Evolutionary conservation across 257 asterid species (phyloP).

Genomic region (Solanum pennellii): DNA sequence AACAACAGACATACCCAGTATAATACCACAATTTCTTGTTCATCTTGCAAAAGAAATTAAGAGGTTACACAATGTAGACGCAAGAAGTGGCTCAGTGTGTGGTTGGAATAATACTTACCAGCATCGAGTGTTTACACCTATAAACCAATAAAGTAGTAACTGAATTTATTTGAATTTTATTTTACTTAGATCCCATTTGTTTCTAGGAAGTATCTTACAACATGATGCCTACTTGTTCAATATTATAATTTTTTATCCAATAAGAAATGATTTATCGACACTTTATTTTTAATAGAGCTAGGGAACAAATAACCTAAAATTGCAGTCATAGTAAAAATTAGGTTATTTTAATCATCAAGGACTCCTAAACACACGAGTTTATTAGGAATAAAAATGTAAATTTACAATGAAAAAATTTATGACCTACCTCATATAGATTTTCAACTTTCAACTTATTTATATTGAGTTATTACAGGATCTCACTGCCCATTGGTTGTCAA

Average conservation of each 20-base stretch:
- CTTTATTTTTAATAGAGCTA: neutral
- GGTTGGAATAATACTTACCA: neutral
- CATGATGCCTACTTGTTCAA: neutral
- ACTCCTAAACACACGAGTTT: neutral
- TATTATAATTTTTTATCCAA: neutral
- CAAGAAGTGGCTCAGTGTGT: neutral
- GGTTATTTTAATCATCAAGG: neutral
- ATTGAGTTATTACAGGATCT: neutral
- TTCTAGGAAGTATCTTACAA: neutral
- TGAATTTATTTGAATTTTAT: no score
- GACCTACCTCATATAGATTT: neutral
- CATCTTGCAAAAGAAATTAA: neutral
- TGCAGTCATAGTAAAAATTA: neutral
- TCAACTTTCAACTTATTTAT: neutral
- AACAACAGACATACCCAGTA: no score
- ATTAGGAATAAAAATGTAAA: no score
- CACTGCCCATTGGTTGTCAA: no score
- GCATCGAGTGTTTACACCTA: neutral
- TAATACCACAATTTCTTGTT: no score
- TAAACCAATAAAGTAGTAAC: no score
- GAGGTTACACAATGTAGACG: neutral
- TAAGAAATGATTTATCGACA: neutral
- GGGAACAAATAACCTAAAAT: neutral
- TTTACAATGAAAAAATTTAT: no score
- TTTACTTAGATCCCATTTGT: neutral